A percentile compares a stretch with the other conserved stretches of the same genome.
These are phyloP conservation scores for Paramecium biaurelia DNA, from an alignment of 73 alveolate genomes.

Conservation along the genomic window DNA sequence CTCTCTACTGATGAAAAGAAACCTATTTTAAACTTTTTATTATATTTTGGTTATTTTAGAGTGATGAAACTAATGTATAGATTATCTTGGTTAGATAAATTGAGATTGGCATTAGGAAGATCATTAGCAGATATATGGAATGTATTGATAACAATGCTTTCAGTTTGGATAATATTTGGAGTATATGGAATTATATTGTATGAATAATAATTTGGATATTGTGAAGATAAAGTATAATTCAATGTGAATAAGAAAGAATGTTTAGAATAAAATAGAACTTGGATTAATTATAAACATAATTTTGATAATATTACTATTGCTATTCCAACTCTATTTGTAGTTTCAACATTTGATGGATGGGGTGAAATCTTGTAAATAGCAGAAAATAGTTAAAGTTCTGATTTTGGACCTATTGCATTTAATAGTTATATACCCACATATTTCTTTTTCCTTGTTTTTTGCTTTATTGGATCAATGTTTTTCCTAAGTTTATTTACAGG, in stretches of 20 bases:
- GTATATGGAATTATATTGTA: background rate
- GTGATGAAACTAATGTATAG: background rate
- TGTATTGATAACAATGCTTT: background rate
- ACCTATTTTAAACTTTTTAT: background rate
- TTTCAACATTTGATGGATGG: conserved; percentile 46
- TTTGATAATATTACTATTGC: conserved; percentile 33
- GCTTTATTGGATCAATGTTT: conserved; percentile 41
- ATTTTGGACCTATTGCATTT: background rate
- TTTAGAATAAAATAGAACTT: background rate
- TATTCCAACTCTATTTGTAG: conserved; percentile 17
- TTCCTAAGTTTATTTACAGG: conserved; percentile 20
- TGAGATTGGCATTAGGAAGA: background rate
- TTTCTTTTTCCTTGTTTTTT: background rate
- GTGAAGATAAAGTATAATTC: background rate
- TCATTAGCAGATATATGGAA: background rate
- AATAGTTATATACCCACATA: background rate
- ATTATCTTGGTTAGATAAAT: background rate
- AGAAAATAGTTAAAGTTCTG: background rate
- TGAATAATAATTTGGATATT: conserved; percentile 21
- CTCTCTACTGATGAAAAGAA: background rate
- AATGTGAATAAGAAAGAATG: background rate
- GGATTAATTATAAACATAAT: conserved; percentile 18
- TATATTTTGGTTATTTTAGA: conserved; percentile 14
- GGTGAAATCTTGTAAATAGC: conserved; percentile 45
- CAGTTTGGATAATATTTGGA: conserved; percentile 34